Percentiles rank a stretch among this genome's conserved stretches.
These are phyloP conservation scores for Hortiboletus campestris DNA, from an alignment of 768 basidiomycete genomes.

Conservation along the genomic window DNA sequence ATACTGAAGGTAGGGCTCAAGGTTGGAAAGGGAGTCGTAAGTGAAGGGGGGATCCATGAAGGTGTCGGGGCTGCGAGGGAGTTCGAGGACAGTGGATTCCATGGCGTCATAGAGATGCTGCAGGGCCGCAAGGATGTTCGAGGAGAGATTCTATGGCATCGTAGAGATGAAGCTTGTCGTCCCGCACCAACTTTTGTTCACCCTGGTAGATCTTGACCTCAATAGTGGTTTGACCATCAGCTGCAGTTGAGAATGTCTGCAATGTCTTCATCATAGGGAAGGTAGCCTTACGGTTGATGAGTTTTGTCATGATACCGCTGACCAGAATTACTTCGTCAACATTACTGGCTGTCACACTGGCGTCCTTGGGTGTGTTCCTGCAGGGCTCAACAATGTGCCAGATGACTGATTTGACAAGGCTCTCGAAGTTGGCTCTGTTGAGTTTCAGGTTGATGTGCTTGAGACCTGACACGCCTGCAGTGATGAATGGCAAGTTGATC, in stretches of 20 bases:
- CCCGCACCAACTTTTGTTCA: constrained; percentile 96
- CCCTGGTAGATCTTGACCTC: constrained; percentile 99
- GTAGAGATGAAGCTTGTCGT: constrained; percentile 99
- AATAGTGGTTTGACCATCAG: constrained; percentile 98
- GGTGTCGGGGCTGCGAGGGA: no score
- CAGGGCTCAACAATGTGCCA: constrained; percentile 92
- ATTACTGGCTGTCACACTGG: constrained; percentile 88
- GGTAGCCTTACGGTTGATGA: constrained; percentile 97
- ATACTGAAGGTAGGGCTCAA: no score
- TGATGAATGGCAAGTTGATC: constrained; percentile 97
- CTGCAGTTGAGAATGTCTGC: constrained; percentile 97
- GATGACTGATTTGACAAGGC: constrained; percentile 77
- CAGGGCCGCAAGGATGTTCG: no score
- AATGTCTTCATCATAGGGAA: constrained; percentile 99
- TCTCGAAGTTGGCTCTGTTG: constrained; percentile 86
- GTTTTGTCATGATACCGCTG: constrained; percentile 99
- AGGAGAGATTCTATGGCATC: no score
- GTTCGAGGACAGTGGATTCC: no score
- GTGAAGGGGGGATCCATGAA: no score
- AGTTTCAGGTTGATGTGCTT: constrained; percentile 96
- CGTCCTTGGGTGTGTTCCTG: constrained; percentile 94
- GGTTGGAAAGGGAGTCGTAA: no score
- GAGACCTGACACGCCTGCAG: constrained; percentile 90
- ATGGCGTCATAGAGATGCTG: no score
- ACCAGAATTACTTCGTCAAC: constrained; percentile 97